Evolutionary conservation across 495 filamentous ascomycete genomes (phyloP).

Genomic region (Podospora appendiculata): DNA sequence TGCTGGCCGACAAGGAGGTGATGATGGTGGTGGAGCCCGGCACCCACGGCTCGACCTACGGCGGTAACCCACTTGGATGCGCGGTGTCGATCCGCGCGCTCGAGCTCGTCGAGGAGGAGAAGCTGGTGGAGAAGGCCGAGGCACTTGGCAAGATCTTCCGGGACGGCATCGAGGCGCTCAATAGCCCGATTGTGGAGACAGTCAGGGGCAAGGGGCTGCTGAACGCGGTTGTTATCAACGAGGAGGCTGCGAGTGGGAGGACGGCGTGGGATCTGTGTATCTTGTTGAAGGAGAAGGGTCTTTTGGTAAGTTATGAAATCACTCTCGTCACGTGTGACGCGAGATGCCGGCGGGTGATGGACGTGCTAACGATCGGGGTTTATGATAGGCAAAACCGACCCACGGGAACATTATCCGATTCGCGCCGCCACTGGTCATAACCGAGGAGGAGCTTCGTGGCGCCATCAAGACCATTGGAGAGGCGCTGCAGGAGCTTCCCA

Average conservation of each 20-base stretch:
- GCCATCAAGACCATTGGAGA: constrained; percentile 69
- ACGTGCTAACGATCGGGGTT: neutral
- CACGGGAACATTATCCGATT: constrained; percentile 97
- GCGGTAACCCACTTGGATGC: constrained; percentile 94
- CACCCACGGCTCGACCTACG: constrained; percentile 95
- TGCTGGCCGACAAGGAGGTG: constrained; percentile 80
- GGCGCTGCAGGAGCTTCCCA: constrained; percentile 58
- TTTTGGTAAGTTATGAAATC: constrained; percentile 56
- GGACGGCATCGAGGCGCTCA: constrained; percentile 57
- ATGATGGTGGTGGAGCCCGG: constrained; percentile 98
- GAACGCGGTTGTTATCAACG: constrained; percentile 96
- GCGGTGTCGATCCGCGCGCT: constrained; percentile 95
- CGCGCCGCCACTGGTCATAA: constrained; percentile 81
- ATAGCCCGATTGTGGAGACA: constrained; percentile 70
- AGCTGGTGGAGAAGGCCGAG: constrained; percentile 76
- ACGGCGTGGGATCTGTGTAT: constrained; percentile 97
- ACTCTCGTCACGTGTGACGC: neutral
- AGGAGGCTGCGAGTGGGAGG: constrained; percentile 73
- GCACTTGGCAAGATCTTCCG: constrained; percentile 78
- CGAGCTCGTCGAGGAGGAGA: constrained; percentile 86
- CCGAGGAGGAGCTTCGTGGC: constrained; percentile 73
- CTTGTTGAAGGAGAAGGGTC: constrained; percentile 89
- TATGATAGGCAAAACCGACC: constrained; percentile 82
- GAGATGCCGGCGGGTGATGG: neutral
- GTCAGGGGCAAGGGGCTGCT: constrained; percentile 90